Evolutionary conservation across 1,284 basidiomycete species (phyloP), one percentile per base, ranked within the genome.

Genomic region (Afroboletus lepidellus): DNA sequence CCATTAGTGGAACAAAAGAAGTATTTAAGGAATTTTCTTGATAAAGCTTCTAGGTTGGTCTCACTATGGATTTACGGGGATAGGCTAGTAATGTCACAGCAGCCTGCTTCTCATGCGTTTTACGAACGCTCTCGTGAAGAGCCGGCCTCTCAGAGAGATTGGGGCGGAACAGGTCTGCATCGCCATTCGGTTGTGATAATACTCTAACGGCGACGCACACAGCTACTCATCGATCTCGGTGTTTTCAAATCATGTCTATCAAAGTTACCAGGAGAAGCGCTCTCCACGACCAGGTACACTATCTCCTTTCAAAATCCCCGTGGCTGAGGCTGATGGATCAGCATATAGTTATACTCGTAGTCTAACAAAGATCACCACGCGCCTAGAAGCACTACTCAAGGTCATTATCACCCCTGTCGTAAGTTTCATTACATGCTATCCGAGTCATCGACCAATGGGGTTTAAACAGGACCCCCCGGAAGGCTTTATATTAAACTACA

Each of bases 401-500:
- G 92, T 96, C 51, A 90, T 98, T 55, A 85, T 97, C 21, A 93
- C 92, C 0, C 94, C 93, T 1, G 89, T 87, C 55, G 91, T 91
- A 70, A 55, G 84, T 76, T 3, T 16, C 39, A 48, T 29, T 21
- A 18, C 33, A 5, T 42, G 32, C n/a, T n/a, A n/a, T n/a, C n/a
- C n/a, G n/a, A n/a, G n/a, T 15, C 43, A 34, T 49, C 20, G 16
- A 27, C 49, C 53, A 33, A 33, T 34, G 12, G 34, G 16, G 23
- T 42, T 41, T 15, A 48, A 21, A 15, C 44, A 94, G 85, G 90
- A 94, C 61, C 92, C 94, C n/a, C 75, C 89, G 0, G 90, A 94
- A 69, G 92, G 90, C 4, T 98, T 98, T 65, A 92, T 98, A 52
- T 78, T 94, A 51, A 96, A 96, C 65, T 97, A 98, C 65, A 93